Evolutionary conservation across 2,329 filamentous ascomycete genomes (phyloP).

Genomic region (Pestalotiopsis sp.): DNA sequence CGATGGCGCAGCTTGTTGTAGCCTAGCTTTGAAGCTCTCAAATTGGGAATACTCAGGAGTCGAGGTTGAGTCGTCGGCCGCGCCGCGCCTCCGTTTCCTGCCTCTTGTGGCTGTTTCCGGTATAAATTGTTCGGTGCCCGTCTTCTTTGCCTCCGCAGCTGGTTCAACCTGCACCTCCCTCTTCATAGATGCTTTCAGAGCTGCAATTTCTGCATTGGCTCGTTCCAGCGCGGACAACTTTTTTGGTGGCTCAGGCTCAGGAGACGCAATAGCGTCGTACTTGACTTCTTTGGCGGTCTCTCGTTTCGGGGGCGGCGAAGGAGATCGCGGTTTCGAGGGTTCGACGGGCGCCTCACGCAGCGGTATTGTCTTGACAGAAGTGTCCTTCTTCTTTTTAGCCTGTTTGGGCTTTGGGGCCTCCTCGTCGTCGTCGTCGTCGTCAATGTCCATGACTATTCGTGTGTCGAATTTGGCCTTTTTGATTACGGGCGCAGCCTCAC

Average conservation of each 20-base stretch:
- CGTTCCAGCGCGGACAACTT: conserved; percentile 60
- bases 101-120: conserved; percentile 69
- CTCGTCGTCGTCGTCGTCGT: conserved; percentile 49
- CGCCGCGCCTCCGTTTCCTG: conserved; percentile 65
- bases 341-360: conserved; percentile 22
- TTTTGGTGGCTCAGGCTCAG: conserved; percentile 30
- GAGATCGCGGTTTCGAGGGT: conserved; percentile 16
- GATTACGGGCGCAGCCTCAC: conserved; percentile 55
- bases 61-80: conserved; percentile 47
- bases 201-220: conserved; percentile 79
- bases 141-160: conserved; percentile 61
- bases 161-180: conserved; percentile 55
- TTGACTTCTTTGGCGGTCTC: conserved; percentile 23
- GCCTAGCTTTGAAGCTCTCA: conserved; percentile 75
- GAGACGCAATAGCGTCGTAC: conserved; percentile 32
- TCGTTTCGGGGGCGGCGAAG: conserved; percentile 7
- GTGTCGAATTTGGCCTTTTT: conserved; percentile 82
- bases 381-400: conserved; percentile 29
- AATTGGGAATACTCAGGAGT: conserved; percentile 70
- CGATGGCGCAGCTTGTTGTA: conserved; percentile 53
- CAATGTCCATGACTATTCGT: conserved; percentile 64
- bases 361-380: conserved; percentile 27
- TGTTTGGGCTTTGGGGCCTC: conserved; percentile 26
- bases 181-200: conserved; percentile 79
- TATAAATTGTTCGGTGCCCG: conserved; percentile 71